Evolutionary conservation across 257 asterid species (phyloP).

Genomic region (Rauvolfia tetraphylla): DNA sequence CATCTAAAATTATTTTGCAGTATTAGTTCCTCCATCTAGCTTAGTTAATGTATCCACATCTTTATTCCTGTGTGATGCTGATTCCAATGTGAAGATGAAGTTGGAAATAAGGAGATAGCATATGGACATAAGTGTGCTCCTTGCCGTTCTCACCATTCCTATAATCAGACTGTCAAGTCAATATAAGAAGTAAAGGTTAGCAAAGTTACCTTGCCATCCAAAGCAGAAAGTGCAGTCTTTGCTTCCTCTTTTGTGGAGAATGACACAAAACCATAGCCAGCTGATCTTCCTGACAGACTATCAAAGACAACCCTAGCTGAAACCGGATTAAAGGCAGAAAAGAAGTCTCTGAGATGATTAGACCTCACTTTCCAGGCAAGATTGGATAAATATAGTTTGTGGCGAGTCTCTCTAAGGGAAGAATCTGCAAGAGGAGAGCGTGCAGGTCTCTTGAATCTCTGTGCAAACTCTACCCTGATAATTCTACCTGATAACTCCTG

Average conservation of each 20-base stretch:
- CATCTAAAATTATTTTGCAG: background rate
- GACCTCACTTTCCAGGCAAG: constrained; percentile 94
- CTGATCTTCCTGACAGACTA: constrained; percentile 65
- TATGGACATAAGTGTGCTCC: background rate
- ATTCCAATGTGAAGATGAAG: background rate
- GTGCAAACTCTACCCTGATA: constrained; percentile 64
- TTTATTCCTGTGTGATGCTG: background rate
- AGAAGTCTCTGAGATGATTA: constrained; percentile 62
- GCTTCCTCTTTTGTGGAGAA: constrained; percentile 85
- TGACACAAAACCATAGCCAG: constrained; percentile 83
- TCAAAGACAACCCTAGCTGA: constrained; percentile 73
- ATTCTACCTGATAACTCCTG: constrained; percentile 79
- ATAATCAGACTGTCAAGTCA: background rate
- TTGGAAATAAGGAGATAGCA: background rate
- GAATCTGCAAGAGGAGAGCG: constrained; percentile 32
- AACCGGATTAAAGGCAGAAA: constrained; percentile 58
- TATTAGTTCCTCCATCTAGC: background rate
- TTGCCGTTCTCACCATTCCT: too few species aligned
- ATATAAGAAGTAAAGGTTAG: background rate
- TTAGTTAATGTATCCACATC: background rate
- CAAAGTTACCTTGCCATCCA: constrained; percentile 62
- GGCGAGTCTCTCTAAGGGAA: constrained; percentile 43
- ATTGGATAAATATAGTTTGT: constrained; percentile 67
- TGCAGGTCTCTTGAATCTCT: constrained; percentile 67
- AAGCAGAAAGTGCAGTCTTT: constrained; percentile 58